A percentile compares a stretch with the other conserved stretches of the same genome.
Evolutionary conservation across 2,329 filamentous ascomycete species (phyloP).

Genomic region (Aspergillus sojae): DNA sequence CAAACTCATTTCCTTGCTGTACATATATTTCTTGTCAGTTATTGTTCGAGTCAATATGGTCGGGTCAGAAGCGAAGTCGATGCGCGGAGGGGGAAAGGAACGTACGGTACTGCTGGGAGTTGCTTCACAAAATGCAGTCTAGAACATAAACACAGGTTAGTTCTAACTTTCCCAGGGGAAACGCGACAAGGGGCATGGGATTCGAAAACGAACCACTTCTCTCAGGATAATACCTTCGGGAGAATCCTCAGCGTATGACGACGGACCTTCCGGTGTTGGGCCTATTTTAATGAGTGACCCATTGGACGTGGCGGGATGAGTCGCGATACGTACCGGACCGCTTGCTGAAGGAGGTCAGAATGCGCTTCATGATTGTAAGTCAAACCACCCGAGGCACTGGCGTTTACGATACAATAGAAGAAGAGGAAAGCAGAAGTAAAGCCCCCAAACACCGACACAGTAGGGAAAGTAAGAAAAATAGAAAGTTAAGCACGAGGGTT

Average conservation of each 20-base stretch:
- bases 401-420: background rate
- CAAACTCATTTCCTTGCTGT: conserved; percentile 78
- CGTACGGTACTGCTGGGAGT: conserved; percentile 59
- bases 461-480: background rate
- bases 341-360: conserved; percentile 35
- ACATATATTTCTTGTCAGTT: background rate
- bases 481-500: background rate
- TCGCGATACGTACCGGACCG: conserved; percentile 33
- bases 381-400: background rate
- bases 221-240: conserved; percentile 43
- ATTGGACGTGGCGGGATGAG: conserved; percentile 9
- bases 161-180: background rate
- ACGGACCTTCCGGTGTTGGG: conserved; percentile 23
- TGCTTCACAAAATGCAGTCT: conserved; percentile 78
- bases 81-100: background rate
- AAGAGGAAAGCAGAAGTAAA: conserved; percentile 6
- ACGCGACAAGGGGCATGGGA: background rate
- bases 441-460: background rate
- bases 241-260: conserved; percentile 37
- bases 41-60: background rate
- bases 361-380: conserved; percentile 37
- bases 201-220: conserved; percentile 41
- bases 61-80: background rate
- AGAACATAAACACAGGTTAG: conserved; percentile 5
- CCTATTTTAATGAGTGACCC: conserved; percentile 21